Percentiles rank a stretch among this genome's conserved stretches.
Evolutionary conservation across 2,329 filamentous ascomycete species (phyloP).

Genomic region (Xylariaceae sp.): DNA sequence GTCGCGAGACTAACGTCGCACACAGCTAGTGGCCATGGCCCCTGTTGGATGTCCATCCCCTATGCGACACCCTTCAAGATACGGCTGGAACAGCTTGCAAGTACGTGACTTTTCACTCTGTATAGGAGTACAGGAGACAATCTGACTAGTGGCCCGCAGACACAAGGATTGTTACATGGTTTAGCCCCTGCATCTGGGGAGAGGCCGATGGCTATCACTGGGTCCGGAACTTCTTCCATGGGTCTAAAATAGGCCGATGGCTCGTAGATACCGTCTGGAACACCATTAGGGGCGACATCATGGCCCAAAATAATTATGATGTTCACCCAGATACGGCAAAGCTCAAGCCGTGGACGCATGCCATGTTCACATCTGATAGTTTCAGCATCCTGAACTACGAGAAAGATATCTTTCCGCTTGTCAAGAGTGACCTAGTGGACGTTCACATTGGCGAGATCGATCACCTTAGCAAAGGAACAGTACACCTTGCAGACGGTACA

Average conservation of each 20-base stretch:
- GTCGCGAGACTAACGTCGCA: not conserved
- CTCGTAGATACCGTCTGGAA: slow-evolving; percentile 58
- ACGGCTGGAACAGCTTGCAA: slow-evolving; percentile 46
- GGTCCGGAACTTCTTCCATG: slow-evolving; percentile 54
- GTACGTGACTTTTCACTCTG: slow-evolving; percentile 28
- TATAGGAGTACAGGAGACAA: not conserved
- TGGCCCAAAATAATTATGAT: slow-evolving; percentile 51
- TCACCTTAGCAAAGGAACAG: slow-evolving; percentile 38
- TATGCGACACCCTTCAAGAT: slow-evolving; percentile 48
- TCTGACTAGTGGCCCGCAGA: slow-evolving; percentile 28
- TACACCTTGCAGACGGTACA: slow-evolving; percentile 43
- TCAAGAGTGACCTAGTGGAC: slow-evolving; percentile 48
- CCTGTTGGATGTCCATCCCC: slow-evolving; percentile 49
- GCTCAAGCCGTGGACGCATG: slow-evolving; percentile 48
- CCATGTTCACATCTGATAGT: slow-evolving; percentile 52
- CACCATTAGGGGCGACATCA: slow-evolving; percentile 52
- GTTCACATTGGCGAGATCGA: slow-evolving; percentile 55
- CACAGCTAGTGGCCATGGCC: slow-evolving; percentile 47
- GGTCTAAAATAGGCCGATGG: slow-evolving; percentile 51
- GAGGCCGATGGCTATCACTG: slow-evolving; percentile 55
- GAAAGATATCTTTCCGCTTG: slow-evolving; percentile 52
- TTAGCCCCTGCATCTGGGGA: slow-evolving; percentile 73
- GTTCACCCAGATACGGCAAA: slow-evolving; percentile 49
- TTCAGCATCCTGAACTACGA: slow-evolving; percentile 60
- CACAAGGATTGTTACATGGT: slow-evolving; percentile 66